Base-by-base conservation (phyloP, 1,139 yeast genomes). In the Saccharomyces hybrid region DNA sequence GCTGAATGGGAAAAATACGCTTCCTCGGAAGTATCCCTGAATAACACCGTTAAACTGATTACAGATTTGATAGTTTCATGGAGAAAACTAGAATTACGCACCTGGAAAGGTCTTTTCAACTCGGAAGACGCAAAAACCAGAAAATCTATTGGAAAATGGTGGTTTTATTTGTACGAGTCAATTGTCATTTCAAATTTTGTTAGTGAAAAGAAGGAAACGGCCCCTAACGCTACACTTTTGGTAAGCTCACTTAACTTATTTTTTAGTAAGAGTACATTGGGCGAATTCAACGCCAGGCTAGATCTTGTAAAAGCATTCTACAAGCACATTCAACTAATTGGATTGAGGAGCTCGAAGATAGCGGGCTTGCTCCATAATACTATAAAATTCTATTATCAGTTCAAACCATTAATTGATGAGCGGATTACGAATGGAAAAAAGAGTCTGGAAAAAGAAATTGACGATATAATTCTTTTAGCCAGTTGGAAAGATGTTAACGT, bases 401-500 rank as follows among this genome's bases (percentile, higher is more conserved):
- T 87, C 64, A 55, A 67, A 6, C 74, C 79, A 0, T 66, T 70
- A 4, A 73, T 91, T 20, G 67, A 70, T 1, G 79, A 78, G 0
- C 71, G 73, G 16, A 70, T 90, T 27, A 64, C 62, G 0, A 67
- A 69, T 1, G 76, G 77, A 0, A 82, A 78, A 65, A 80, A 77
- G 61, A 70, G 72, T 6, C 72, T 93, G 46, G 90, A 85, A 57
- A 91, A 90, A 65, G 93, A 89, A 53, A 80, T 93, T 27, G 77
- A 82, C 48, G 99, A 95, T 57, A 85, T 90, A 4, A 89, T 93
- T 51, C 73, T 89, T 51, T 76, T 95, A 31, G 97, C 98, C 1
- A 88, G 96, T 66, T 95, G 99, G 98, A 90, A 91, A 64, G 99
- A 95, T 71, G 93, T 91, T 11, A 95, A 95, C 64, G 83, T 90